These are phyloP conservation scores for Prototheca wickerhamii DNA, from an alignment of 163 green algal species.

Conservation along the genomic window DNA sequence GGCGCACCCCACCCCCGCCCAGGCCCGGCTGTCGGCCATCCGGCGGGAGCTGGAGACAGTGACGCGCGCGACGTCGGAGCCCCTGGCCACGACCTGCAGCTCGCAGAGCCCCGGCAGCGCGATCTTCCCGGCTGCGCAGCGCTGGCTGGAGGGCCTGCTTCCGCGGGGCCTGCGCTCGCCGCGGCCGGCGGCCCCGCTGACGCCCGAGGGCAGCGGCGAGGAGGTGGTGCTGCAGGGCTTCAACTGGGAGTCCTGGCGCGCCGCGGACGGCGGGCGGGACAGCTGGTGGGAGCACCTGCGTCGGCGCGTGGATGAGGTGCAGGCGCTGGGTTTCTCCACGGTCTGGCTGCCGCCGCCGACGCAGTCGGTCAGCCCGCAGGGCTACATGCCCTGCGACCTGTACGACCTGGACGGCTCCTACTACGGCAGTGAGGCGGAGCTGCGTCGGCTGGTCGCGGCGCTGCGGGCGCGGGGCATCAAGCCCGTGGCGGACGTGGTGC, in stretches of 20 bases:
- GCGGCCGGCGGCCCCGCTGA: background rate
- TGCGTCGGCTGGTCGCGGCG: conserved; percentile 31
- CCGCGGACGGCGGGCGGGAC: conserved; percentile 5
- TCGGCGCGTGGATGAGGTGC: conserved; percentile 31
- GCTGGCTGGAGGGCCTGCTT: background rate
- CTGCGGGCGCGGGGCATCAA: conserved; percentile 39
- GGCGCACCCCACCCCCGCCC: background rate
- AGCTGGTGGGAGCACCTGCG: conserved; percentile 47
- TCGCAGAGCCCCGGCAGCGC: background rate
- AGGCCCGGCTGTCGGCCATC: conserved; percentile 6
- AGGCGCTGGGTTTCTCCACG: conserved; percentile 50
- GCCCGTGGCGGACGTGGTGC: conserved; percentile 59
- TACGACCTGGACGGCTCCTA: conserved; percentile 70
- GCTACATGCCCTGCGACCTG: conserved; percentile 72
- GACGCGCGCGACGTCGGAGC: conserved; percentile 6
- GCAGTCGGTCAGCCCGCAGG: conserved; percentile 55
- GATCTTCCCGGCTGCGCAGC: background rate
- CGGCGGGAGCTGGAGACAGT: conserved; percentile 12
- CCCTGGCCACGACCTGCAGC: background rate
- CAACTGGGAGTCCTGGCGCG: conserved; percentile 53
- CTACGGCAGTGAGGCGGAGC: conserved; percentile 53
- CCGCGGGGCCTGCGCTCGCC: background rate
- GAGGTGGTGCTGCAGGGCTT: conserved; percentile 64
- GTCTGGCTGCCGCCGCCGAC: conserved; percentile 72
- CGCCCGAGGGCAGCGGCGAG: conserved; percentile 41